These are phyloP conservation scores for Pyronema domesticum DNA, from an alignment of 495 filamentous ascomycete genomes.

Conservation along the genomic window DNA sequence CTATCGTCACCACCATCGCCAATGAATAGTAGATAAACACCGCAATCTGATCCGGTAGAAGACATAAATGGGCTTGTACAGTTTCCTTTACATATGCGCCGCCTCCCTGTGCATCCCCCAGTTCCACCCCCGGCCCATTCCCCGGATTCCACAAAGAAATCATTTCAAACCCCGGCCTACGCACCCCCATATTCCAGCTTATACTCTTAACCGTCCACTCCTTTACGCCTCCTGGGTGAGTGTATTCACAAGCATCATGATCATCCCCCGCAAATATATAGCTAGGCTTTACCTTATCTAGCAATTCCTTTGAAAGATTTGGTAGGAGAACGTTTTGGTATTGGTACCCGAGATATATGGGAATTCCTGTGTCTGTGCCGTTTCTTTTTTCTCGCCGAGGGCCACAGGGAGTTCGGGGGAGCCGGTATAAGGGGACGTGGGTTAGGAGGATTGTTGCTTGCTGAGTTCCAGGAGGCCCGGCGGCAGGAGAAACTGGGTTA, in stretches of 20 bases:
- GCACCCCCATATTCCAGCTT: slow-evolving; percentile 82
- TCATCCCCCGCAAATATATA: slow-evolving; percentile 78
- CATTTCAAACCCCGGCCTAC: slow-evolving; percentile 63
- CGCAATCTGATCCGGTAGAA: background rate
- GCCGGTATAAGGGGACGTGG: slow-evolving; percentile 76
- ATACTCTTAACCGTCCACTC: slow-evolving; percentile 91
- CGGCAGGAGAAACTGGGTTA: background rate
- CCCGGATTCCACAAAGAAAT: slow-evolving; percentile 76
- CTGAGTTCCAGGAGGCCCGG: background rate
- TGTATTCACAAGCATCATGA: slow-evolving; percentile 88
- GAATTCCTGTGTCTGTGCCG: no score
- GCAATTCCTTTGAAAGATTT: slow-evolving; percentile 48
- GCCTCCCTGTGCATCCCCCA: no score
- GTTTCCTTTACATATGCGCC: slow-evolving; percentile 6
- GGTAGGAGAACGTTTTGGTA: slow-evolving; percentile 84
- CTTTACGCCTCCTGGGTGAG: slow-evolving; percentile 52
- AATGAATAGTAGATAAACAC: slow-evolving; percentile 16
- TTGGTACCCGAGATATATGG: slow-evolving; percentile 40
- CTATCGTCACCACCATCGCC: background rate
- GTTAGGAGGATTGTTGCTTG: slow-evolving; percentile 54
- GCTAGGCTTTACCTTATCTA: slow-evolving; percentile 51
- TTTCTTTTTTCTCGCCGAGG: slow-evolving; percentile 73
- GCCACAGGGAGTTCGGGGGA: slow-evolving; percentile 68
- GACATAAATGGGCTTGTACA: slow-evolving; percentile 34
- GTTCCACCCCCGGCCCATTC: no score